phyloP scores from a whole-genome alignment of 345 rosid species.

The Pugionium cornutum region DNA sequence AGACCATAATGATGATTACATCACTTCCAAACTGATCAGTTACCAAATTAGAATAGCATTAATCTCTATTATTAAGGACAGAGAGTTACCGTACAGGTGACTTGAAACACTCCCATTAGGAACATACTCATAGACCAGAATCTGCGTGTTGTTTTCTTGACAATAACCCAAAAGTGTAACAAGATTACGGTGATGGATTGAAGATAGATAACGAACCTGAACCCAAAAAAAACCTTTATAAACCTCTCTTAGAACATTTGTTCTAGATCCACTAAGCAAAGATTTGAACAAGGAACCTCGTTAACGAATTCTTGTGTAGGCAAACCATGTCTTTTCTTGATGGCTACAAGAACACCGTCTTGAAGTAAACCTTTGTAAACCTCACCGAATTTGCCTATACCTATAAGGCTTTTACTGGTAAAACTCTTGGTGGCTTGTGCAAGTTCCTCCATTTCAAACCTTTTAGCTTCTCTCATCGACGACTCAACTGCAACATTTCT shows the following conservation, averaged over 20 bases:
- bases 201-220: constrained; percentile 83
- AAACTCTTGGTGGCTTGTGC: constrained; percentile 81
- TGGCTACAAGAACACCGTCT: constrained; percentile 87
- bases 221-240: too few species aligned
- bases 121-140: constrained; percentile 82
- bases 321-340: constrained; percentile 72
- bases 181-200: constrained; percentile 82
- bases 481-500: constrained; percentile 72
- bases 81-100: constrained; percentile 96
- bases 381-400: constrained; percentile 86
- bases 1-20: constrained; percentile 5
- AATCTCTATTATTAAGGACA: constrained; percentile 35
- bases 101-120: constrained; percentile 97
- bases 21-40: constrained; percentile 21
- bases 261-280: constrained; percentile 1
- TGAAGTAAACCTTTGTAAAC: constrained; percentile 92
- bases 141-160: constrained; percentile 78
- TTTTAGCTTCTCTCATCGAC: constrained; percentile 71
- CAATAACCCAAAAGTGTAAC: constrained; percentile 91
- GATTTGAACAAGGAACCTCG: constrained; percentile 53
- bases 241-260: background rate
- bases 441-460: constrained; percentile 82
- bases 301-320: constrained; percentile 78
- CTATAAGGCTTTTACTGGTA: constrained; percentile 70
- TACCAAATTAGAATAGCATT: constrained; percentile 21